These are phyloP conservation scores for Ophiocordyceps robertsii DNA, from an alignment of 2,329 filamentous ascomycete genomes.

Conservation along the genomic window DNA sequence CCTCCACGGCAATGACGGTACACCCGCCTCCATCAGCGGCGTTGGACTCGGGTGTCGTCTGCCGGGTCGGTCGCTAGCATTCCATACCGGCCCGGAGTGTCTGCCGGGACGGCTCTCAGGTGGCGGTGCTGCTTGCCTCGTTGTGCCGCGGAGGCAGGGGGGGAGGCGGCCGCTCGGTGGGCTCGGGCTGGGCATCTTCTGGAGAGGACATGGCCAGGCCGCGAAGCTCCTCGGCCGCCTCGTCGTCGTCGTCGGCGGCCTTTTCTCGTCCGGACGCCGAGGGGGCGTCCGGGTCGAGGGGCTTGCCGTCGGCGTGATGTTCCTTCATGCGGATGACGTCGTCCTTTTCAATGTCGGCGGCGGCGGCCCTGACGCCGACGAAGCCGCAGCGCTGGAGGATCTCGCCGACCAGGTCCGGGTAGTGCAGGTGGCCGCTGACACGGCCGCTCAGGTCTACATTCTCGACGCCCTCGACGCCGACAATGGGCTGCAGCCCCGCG, in stretches of 20 bases:
- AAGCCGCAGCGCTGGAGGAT: constrained; percentile 41
- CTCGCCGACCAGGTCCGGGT: constrained; percentile 34
- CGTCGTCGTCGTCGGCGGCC: not conserved
- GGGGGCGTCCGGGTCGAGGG: constrained; percentile 15
- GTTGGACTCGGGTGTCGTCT: too few relatives aligned
- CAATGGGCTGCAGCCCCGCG: constrained; percentile 65
- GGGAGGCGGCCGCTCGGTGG: not conserved
- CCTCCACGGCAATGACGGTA: too few relatives aligned
- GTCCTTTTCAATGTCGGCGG: constrained; percentile 35
- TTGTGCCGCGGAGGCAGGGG: too few relatives aligned
- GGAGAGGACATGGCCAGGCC: not conserved
- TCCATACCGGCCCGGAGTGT: too few relatives aligned
- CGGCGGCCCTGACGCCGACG: constrained; percentile 27
- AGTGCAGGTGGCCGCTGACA: constrained; percentile 40
- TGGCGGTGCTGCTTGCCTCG: too few relatives aligned
- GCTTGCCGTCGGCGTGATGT: constrained; percentile 14
- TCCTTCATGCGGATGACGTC: constrained; percentile 34
- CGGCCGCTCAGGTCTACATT: constrained; percentile 39
- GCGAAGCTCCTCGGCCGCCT: not conserved
- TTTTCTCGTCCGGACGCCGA: not conserved
- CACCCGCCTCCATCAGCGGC: too few relatives aligned
- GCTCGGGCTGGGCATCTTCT: not conserved
- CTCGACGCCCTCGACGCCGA: constrained; percentile 51
- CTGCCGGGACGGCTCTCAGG: too few relatives aligned
- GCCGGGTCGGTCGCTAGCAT: too few relatives aligned